Percentiles rank a stretch among this genome's conserved stretches.
Evolutionary conservation across 2,329 filamentous ascomycete species (phyloP).

Genomic region (Botrytis squamosa): DNA sequence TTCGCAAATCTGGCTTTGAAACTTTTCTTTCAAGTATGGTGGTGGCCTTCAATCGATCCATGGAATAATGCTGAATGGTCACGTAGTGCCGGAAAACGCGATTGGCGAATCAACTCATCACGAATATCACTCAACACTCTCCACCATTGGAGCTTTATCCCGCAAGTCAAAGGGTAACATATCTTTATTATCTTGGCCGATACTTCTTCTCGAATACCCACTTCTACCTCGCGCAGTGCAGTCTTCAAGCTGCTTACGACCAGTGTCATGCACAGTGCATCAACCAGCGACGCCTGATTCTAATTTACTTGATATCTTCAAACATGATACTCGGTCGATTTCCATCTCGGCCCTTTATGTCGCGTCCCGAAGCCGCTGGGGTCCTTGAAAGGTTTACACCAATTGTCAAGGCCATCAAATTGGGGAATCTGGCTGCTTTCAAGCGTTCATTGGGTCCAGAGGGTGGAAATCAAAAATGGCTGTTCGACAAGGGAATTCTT

Average conservation of each 20-base stretch:
- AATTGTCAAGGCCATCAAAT: conserved; percentile 68
- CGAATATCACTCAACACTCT: conserved; percentile 79
- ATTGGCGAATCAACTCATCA: conserved; percentile 83
- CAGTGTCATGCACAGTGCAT: conserved; percentile 73
- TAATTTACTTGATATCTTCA: conserved; percentile 78
- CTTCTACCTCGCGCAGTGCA: conserved; percentile 72
- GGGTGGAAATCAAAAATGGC: conserved; percentile 63
- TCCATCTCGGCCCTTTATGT: conserved; percentile 65
- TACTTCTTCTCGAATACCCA: conserved; percentile 85
- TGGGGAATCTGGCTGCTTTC: conserved; percentile 73
- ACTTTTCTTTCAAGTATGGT: conserved; percentile 73
- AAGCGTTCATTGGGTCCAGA: conserved; percentile 62
- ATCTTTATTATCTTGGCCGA: conserved; percentile 89
- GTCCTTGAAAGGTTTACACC: conserved; percentile 68
- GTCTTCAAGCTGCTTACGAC: conserved; percentile 75
- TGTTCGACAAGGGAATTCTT: conserved; percentile 72
- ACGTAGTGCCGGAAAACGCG: conserved; percentile 73
- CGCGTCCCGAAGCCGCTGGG: conserved; percentile 66
- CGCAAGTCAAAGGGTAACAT: conserved; percentile 83
- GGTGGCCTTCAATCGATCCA: conserved; percentile 14
- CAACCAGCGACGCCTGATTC: conserved; percentile 73
- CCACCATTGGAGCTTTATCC: conserved; percentile 81
- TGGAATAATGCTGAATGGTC: conserved; percentile 18
- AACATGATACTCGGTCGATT: conserved; percentile 86
- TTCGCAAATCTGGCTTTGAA: conserved; percentile 90